Evolutionary conservation across 495 filamentous ascomycete species (phyloP).

Genomic region (Evernia prunastri): DNA sequence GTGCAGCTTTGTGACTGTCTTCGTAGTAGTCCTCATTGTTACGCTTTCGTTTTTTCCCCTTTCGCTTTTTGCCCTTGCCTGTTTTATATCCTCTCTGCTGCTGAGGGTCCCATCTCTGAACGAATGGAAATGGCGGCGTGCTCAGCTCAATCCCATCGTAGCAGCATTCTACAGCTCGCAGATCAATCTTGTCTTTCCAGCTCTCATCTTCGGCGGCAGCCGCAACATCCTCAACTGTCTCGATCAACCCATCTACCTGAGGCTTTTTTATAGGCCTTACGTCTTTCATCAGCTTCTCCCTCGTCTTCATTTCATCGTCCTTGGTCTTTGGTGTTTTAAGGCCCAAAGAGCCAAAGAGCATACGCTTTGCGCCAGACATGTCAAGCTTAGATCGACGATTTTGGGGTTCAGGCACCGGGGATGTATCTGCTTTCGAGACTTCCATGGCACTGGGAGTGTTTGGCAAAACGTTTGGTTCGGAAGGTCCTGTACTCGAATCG

Average conservation of each 20-base stretch:
- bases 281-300: slow-evolving; percentile 45
- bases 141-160: slow-evolving; percentile 65
- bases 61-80: slow-evolving; percentile 46
- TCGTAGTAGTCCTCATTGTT: slow-evolving; percentile 30
- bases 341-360: slow-evolving; percentile 70
- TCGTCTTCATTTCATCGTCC: slow-evolving; percentile 56
- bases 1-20: slow-evolving; percentile 8
- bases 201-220: slow-evolving; percentile 34
- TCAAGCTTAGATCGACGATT: slow-evolving; percentile 53
- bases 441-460: not conserved
- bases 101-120: slow-evolving; percentile 79
- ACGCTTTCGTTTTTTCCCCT: slow-evolving; percentile 49
- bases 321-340: slow-evolving; percentile 60
- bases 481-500: not conserved
- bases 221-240: slow-evolving; percentile 17
- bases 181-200: slow-evolving; percentile 69
- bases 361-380: slow-evolving; percentile 54
- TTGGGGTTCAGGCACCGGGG: slow-evolving; percentile 26
- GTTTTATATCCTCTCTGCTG: slow-evolving; percentile 46
- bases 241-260: slow-evolving; percentile 27
- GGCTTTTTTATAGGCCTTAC: slow-evolving; percentile 24
- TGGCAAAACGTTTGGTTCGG: not conserved
- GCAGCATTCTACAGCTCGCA: slow-evolving; percentile 77
- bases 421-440: not conserved
- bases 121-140: slow-evolving; percentile 82